Conservation (phyloP, 331 rosid genomes). For the Phaseolus coccineus region DNA sequence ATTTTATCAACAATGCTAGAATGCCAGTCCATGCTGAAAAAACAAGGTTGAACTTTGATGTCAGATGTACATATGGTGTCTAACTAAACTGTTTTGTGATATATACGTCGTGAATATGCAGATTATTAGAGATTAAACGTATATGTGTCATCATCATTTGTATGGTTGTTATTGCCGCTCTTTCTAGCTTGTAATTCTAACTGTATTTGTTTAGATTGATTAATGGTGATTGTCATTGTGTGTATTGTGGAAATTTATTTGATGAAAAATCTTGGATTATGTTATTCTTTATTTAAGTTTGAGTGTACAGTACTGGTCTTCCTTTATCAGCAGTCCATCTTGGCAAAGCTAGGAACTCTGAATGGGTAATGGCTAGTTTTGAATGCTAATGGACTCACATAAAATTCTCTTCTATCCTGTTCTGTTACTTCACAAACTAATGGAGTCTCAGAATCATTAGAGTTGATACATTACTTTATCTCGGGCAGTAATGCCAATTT, state of each 20-base stretch:
- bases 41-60: constrained; percentile 53
- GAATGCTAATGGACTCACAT: constrained; percentile 57
- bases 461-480: constrained; percentile 31
- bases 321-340: constrained; percentile 16
- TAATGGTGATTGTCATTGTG: neutral
- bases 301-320: neutral
- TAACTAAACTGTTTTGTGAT: constrained; percentile 58
- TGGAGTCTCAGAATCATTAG: constrained; percentile 45
- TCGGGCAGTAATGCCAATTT: neutral
- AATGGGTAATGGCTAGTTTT: constrained; percentile 47
- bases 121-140: constrained; percentile 62
- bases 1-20: neutral
- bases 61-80: constrained; percentile 57
- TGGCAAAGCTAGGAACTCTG: constrained; percentile 49
- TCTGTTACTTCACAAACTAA: constrained; percentile 37
- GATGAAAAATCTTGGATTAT: neutral
- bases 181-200: neutral
- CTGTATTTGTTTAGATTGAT: neutral
- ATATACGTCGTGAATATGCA: constrained; percentile 45
- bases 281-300: neutral
- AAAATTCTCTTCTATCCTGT: constrained; percentile 30
- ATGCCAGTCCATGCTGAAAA: constrained; percentile 53
- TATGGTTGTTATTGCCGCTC: neutral
- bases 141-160: neutral
- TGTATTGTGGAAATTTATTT: neutral